Evolutionary conservation across 2,329 filamentous ascomycete genomes (phyloP), one percentile per base, ranked within the genome.

Genomic region (Fusarium mundagurra): DNA sequence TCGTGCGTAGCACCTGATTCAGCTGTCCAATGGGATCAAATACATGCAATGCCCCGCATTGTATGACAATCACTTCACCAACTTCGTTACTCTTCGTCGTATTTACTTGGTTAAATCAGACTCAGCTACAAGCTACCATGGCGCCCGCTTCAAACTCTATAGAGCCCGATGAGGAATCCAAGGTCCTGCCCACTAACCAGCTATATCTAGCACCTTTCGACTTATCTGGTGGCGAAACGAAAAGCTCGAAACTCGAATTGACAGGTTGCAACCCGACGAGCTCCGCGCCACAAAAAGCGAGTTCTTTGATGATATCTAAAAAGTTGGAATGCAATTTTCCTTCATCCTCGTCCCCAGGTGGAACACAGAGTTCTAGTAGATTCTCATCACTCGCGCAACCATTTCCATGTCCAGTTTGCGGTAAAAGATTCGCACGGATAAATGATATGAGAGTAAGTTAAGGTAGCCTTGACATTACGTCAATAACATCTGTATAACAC

Each of bases 101-200:
- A 16, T 17, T 14, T 11, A 44, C n/a, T 24, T 44, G n/a, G 6
- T 44, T 24, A 17, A 27, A 45, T 13, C n/a, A 27, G 43, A 7
- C 5, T 27, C n/a, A 45, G 7, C 43, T 45, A 27, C n/a, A 45
- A 8, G 7, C n/a, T 16, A 27, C 16, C 17, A 45, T 45, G 43
- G 7, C 17, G 8, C 20, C 43, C 10, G 2, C 24, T 27, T 6
- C 11, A 5, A 45, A 1, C n/a, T 8, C n/a, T 18, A 5, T 5
- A 13, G 5, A 45, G 6, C 5, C 2, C 2, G 7, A 13, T 13
- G 43, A 13, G 27, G 17, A 27, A 0, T 9, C 43, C 7, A 6
- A 18, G 1, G 3, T 12, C n/a, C n/a, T 45, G 24, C 43, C 7
- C 17, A 18, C 6, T 6, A 5, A 44, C 24, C 10, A 27, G 43